These are phyloP conservation scores for Penicillium hordei DNA, from an alignment of 2,329 filamentous ascomycete genomes.

Conservation along the genomic window DNA sequence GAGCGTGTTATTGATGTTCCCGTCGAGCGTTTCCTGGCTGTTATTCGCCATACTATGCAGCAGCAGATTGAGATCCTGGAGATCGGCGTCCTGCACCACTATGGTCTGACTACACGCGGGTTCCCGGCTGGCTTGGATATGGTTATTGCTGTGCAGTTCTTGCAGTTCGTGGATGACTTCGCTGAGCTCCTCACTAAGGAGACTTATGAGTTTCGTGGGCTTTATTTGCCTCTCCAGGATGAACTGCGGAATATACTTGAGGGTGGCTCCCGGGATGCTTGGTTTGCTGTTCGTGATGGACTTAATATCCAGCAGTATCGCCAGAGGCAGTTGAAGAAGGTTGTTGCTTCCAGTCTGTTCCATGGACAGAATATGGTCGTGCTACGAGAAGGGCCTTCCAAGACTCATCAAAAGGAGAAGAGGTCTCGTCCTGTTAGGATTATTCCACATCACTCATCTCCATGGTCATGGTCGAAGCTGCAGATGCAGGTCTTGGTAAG, in stretches of 20 bases:
- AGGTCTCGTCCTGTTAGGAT: not conserved
- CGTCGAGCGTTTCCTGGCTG: slow-evolving; percentile 23
- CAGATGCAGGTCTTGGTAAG: not conserved
- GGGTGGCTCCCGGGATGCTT: slow-evolving; percentile 30
- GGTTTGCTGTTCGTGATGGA: slow-evolving; percentile 23
- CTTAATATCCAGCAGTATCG: slow-evolving; percentile 7
- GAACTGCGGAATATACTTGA: slow-evolving; percentile 29
- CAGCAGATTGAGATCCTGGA: slow-evolving; percentile 17
- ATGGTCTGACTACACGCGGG: slow-evolving; percentile 15
- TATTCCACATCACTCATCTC: not conserved
- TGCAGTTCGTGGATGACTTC: slow-evolving; percentile 34
- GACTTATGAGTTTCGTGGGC: slow-evolving; percentile 9
- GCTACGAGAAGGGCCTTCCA: not conserved
- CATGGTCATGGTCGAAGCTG: not conserved
- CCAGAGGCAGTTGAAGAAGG: slow-evolving; percentile 4
- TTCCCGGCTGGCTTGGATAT: slow-evolving; percentile 34
- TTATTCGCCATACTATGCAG: slow-evolving; percentile 23
- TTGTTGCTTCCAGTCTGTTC: slow-evolving; percentile 2
- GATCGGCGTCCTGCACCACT: slow-evolving; percentile 28
- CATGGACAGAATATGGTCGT: not conserved
- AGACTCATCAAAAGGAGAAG: not conserved
- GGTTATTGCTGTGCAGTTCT: slow-evolving; percentile 31
- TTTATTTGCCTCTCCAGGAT: slow-evolving; percentile 19
- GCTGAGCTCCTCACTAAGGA: slow-evolving; percentile 18
- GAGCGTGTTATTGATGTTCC: slow-evolving; percentile 24